A percentile compares a stretch with the other conserved stretches of the same genome.
Conservation (phyloP, 1,284 basidiomycete species). For the Cutaneotrichosporon sp. region DNA sequence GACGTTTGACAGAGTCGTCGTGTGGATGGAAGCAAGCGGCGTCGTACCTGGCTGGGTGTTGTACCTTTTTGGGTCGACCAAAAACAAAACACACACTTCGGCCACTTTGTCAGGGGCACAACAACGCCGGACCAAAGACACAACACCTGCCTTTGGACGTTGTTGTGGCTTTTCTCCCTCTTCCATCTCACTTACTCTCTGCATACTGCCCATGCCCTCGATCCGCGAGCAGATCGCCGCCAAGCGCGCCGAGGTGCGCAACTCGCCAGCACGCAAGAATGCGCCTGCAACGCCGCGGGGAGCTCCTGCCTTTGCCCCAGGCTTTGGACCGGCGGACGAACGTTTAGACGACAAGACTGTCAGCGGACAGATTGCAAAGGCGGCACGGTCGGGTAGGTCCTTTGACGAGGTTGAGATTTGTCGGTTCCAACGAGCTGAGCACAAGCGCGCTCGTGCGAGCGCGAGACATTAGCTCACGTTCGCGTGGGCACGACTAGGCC, state of each 20-base stretch:
- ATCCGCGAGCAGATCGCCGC: conserved; percentile 40
- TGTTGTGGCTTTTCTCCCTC: background rate
- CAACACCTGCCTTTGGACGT: too few relatives aligned
- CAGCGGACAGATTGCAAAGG: conserved; percentile 29
- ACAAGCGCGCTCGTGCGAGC: background rate
- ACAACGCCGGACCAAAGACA: too few relatives aligned
- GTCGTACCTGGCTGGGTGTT: too few relatives aligned
- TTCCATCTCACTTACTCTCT: too few relatives aligned
- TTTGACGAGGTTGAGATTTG: too few relatives aligned
- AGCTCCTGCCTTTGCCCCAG: background rate
- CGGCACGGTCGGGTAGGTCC: conserved; percentile 34
- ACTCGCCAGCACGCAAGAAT: conserved; percentile 14
- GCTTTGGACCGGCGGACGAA: background rate
- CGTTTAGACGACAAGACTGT: conserved; percentile 32
- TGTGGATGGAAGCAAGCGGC: too few relatives aligned
- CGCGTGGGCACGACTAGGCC: background rate
- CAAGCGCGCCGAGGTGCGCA: conserved; percentile 28
- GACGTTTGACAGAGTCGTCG: too few relatives aligned
- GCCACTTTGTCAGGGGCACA: background rate
- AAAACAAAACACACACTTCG: background rate
- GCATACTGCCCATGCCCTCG: conserved; percentile 6
- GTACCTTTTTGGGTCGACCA: too few relatives aligned
- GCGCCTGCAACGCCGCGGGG: background rate
- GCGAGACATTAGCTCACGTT: background rate
- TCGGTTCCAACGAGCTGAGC: too few relatives aligned